Evolutionary conservation across 1,284 basidiomycete species (phyloP).

Genomic region (Hemileia vastatrix): DNA sequence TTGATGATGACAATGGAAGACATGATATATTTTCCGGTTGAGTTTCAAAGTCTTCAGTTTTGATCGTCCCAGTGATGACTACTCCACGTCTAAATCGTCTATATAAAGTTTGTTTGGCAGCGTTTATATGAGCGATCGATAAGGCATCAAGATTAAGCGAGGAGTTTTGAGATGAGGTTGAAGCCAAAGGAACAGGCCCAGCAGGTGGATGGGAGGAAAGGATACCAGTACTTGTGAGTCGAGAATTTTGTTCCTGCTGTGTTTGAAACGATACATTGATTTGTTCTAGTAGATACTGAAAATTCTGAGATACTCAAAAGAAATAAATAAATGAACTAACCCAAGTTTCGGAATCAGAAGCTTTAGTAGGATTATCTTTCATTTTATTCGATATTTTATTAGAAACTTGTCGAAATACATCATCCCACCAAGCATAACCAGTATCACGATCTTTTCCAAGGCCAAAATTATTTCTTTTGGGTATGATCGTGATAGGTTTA

Average conservation of each 20-base stretch:
- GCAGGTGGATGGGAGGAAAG: conserved; percentile 1
- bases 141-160: conserved; percentile 3
- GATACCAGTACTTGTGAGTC: too few relatives aligned
- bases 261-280: not conserved
- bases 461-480: conserved; percentile 27
- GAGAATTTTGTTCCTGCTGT: not conserved
- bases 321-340: not conserved
- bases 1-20: too few relatives aligned
- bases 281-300: not conserved
- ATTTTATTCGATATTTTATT: conserved; percentile 13
- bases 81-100: not conserved
- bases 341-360: not conserved
- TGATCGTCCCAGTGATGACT: conserved; percentile 5
- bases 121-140: conserved; percentile 1
- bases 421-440: conserved; percentile 29
- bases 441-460: conserved; percentile 28
- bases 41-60: not conserved
- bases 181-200: not conserved
- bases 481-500: conserved; percentile 26
- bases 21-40: too few relatives aligned
- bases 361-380: not conserved
- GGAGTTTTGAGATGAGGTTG: not conserved
- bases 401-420: conserved; percentile 26
- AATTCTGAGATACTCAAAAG: not conserved
- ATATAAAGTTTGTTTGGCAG: conserved; percentile 2